These are phyloP conservation scores for Gnetum montanum DNA, from an alignment of 75 land plant species.

Conservation along the genomic window DNA sequence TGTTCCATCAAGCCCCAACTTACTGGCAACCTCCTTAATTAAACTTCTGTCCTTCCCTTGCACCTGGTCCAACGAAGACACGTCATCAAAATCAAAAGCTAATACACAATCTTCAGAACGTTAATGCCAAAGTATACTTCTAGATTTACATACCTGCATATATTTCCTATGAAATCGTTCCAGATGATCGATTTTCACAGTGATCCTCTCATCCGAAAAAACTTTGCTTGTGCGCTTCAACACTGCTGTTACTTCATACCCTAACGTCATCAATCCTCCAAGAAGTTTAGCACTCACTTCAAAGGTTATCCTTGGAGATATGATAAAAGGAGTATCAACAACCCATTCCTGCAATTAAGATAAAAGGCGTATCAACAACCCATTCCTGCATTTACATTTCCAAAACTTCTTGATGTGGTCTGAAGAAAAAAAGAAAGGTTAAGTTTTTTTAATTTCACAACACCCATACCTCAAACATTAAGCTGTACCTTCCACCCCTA, in stretches of 20 bases:
- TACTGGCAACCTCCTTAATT: slow-evolving; percentile 16
- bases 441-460: not conserved
- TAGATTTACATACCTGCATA: slow-evolving; percentile 17
- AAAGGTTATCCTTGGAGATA: slow-evolving; percentile 33
- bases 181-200: slow-evolving; percentile 26
- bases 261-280: slow-evolving; percentile 33
- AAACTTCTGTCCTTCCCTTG: slow-evolving; percentile 32
- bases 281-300: slow-evolving; percentile 39
- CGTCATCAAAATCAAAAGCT: not conserved
- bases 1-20: slow-evolving; percentile 33
- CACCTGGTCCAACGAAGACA: no score
- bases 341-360: slow-evolving; percentile 26
- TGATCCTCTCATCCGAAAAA: slow-evolving; percentile 19
- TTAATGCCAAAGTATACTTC: not conserved
- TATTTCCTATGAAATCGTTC: slow-evolving; percentile 25
- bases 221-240: slow-evolving; percentile 23
- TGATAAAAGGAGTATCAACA: slow-evolving; percentile 24
- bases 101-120: not conserved
- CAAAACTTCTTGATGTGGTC: no score
- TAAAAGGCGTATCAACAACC: no score
- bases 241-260: slow-evolving; percentile 18
- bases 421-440: not conserved
- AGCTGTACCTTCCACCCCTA: slow-evolving; percentile 32
- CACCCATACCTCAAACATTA: slow-evolving; percentile 46
- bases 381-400: no score